A percentile compares a stretch with the other conserved stretches of the same genome.
phyloP scores from a whole-genome alignment of 176 grass and related monocot genomes.

The Eragrostis nindensis region DNA sequence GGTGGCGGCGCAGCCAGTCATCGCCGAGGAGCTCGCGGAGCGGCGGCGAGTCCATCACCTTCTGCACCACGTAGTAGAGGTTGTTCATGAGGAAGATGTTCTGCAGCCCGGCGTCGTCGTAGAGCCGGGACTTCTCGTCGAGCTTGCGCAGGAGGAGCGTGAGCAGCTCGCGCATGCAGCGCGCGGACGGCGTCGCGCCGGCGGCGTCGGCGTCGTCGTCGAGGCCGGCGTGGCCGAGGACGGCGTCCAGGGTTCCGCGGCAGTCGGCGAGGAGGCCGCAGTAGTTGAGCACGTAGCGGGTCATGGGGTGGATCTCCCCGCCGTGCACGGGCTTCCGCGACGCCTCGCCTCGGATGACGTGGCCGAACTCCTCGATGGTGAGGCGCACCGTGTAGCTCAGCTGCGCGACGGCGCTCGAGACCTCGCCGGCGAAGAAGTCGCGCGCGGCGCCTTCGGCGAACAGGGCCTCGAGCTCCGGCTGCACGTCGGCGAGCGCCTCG shows the following conservation, averaged over 20 bases:
- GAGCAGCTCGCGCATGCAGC: slow-evolving; percentile 64
- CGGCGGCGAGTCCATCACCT: slow-evolving; percentile 61
- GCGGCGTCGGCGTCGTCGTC: not conserved
- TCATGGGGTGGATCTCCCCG: slow-evolving; percentile 88
- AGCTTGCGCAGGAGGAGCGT: slow-evolving; percentile 67
- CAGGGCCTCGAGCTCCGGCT: slow-evolving; percentile 50
- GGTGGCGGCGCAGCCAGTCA: slow-evolving; percentile 75
- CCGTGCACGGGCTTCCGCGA: slow-evolving; percentile 51
- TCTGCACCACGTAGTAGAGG: slow-evolving; percentile 85
- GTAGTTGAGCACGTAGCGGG: slow-evolving; percentile 92
- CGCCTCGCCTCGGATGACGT: slow-evolving; percentile 60
- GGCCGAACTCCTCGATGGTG: slow-evolving; percentile 66
- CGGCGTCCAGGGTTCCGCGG: slow-evolving; percentile 52
- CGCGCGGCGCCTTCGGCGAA: slow-evolving; percentile 54
- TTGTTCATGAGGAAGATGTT: slow-evolving; percentile 99
- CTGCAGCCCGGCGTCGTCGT: slow-evolving; percentile 81
- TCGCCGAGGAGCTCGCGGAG: slow-evolving; percentile 78
- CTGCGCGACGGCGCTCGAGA: slow-evolving; percentile 37
- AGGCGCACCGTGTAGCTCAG: slow-evolving; percentile 54
- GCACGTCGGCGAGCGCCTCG: slow-evolving; percentile 65
- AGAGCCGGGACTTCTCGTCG: slow-evolving; percentile 73
- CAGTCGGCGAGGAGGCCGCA: slow-evolving; percentile 71
- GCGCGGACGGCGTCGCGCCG: slow-evolving; percentile 54
- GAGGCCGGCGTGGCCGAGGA: slow-evolving; percentile 45
- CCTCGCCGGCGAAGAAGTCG: slow-evolving; percentile 56